Evolutionary conservation across 257 asterid genomes (phyloP), one percentile per base, ranked within the genome.

Genomic region (Linaria vulgaris): DNA sequence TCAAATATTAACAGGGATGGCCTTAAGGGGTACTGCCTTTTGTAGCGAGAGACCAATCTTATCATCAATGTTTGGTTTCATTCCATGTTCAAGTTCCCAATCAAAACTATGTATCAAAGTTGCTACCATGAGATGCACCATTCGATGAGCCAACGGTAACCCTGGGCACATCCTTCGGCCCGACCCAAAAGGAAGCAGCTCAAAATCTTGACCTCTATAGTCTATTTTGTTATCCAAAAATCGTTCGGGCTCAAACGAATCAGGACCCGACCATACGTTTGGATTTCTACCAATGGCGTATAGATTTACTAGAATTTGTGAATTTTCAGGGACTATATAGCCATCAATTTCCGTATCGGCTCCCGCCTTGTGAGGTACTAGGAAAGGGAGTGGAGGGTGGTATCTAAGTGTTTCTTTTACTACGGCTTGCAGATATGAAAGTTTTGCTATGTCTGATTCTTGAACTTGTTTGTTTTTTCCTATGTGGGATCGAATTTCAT

Each of bases 371-470:
- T 23, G 47, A 2, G 70, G 56, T 0, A 66, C 6, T 19, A 66
- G 50, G 14, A 66, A 43, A 0, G 70, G 70, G 23, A 17, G 45
- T 9, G 47, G 55, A 6, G 63, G 56, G 4, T 65, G 63, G 17
- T 50, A 16, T 39, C 70, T 38, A 23, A 65, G 46, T 0, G 70
- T 54, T 66, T 66, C 70, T 54, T 66, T 54, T 1, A 66, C 12
- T 0, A 54, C 49, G 4, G 45, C 38, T 43, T 54, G 70, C 12
- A 66, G 23, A 19, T 66, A 66, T 0, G 63, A n/a, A 1, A 66
- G 56, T 27, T 23, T 34, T 23, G 43, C 24, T 23, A 54, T 37
- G 14, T 16, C 56, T 8, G 2, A n/a, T 66, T 66, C 71, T 54
- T 55, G 56, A n/a, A 66, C 31, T 43, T 0, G 4, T 25, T 25